Conservation (phyloP, 805 yeast genomes). For the Candida takata region DNA sequence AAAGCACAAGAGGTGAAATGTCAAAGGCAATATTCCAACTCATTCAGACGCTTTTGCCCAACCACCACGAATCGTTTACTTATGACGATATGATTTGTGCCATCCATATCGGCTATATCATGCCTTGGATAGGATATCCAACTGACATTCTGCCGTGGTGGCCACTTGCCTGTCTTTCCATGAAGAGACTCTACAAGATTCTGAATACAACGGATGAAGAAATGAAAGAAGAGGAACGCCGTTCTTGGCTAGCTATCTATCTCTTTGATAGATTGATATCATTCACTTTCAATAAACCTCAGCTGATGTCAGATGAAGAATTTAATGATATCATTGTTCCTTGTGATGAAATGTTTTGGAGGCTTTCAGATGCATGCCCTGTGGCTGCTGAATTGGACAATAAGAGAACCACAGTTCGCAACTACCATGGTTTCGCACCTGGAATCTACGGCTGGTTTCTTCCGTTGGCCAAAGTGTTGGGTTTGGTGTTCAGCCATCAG, state of each 20-base stretch:
- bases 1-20: constrained; percentile 16
- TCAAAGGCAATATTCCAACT: constrained; percentile 14
- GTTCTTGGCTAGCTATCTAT: constrained; percentile 36
- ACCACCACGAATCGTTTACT: constrained; percentile 3
- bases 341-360: constrained; percentile 29
- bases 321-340: constrained; percentile 27
- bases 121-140: constrained; percentile 22
- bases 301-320: constrained; percentile 27
- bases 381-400: constrained; percentile 26
- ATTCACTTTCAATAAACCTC: constrained; percentile 29
- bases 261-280: constrained; percentile 33
- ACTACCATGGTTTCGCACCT: constrained; percentile 21
- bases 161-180: constrained; percentile 15
- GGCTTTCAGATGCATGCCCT: constrained; percentile 18
- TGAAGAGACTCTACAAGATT: constrained; percentile 6
- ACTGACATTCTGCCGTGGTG: constrained; percentile 22
- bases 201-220: constrained; percentile 20
- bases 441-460: constrained; percentile 35
- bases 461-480: constrained; percentile 28
- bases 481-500: constrained; percentile 21
- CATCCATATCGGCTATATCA: constrained; percentile 18
- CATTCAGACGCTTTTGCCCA: constrained; percentile 14
- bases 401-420: constrained; percentile 20
- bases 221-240: constrained; percentile 30
- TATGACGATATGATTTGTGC: constrained; percentile 19